These are phyloP conservation scores for Excoecaria agallocha DNA, from an alignment of 345 rosid species.

Conservation along the genomic window DNA sequence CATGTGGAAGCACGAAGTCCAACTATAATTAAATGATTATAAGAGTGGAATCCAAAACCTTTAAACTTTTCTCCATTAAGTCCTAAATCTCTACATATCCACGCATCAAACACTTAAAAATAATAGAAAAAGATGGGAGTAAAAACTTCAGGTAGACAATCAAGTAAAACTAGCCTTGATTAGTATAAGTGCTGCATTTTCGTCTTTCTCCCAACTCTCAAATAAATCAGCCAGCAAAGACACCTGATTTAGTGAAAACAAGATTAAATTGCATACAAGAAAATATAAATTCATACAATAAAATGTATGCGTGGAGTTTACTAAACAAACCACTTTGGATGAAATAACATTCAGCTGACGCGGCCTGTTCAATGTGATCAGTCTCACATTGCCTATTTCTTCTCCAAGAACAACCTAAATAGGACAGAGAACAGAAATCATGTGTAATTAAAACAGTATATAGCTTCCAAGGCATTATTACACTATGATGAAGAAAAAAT, in stretches of 20 bases:
- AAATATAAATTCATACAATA: background rate
- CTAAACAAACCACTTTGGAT: constrained; percentile 57
- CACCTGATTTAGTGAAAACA: constrained; percentile 44
- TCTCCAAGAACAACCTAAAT: constrained; percentile 73
- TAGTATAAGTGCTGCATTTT: constrained; percentile 50
- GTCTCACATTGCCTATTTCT: constrained; percentile 50
- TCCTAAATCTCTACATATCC: background rate
- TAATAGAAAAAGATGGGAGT: background rate
- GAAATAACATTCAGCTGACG: constrained; percentile 88
- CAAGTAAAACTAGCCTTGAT: constrained; percentile 53
- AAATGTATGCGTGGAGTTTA: background rate
- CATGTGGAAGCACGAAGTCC: no score
- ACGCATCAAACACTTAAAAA: background rate
- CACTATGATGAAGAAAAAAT: background rate
- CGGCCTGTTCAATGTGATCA: constrained; percentile 75
- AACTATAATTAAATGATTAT: no score
- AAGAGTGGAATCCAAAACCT: no score
- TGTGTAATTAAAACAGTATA: background rate
- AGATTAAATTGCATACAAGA: background rate
- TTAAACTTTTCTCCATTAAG: no score
- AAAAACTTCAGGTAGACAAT: background rate
- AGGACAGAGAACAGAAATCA: constrained; percentile 7
- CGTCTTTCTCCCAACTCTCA: constrained; percentile 84
- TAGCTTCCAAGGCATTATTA: background rate
- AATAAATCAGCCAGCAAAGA: constrained; percentile 64